Evolutionary conservation across 1,284 basidiomycete species (phyloP), one percentile per base, ranked within the genome.

Genomic region (Tetrapyrgos nigripes): DNA sequence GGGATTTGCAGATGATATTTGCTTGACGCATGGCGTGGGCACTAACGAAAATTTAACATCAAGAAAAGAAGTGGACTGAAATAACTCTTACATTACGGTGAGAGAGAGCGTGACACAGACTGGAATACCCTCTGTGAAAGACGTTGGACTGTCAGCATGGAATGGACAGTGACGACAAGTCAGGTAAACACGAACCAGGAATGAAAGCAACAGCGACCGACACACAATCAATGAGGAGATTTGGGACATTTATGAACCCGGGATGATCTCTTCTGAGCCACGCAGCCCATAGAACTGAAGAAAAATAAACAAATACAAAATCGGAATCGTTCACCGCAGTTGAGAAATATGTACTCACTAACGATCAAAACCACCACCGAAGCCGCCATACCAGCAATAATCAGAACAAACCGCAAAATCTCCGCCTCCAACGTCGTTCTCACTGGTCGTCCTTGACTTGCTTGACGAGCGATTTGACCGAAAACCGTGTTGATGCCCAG

Each of bases 1-100:
- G 62, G 1, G 74, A 76, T 72, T 88, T 88, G 79, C 82, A 84
- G 8, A 88, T 73, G 13, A 89, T 82, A 66, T 85, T 84, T 64
- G 83, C 79, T 58, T 82, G 81, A 59, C 78, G 76, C 51, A 87
- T 76, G 5, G 79, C 79, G 51, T 81, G 73, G 9, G 86, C 86
- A 17, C 78, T 78, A 55, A 57, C 43, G 44, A 26, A 4, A n/a
- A 53, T 37, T 17, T 49, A 50, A 29, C n/a, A n/a, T n/a, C 53
- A 2, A 33, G 19, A 35, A 13, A 14, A 24, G 28, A 17, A 19
- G n/a, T 9, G 4, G 23, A 13, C 43, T 29, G 17, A 3, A 31
- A 13, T 11, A 23, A 21, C 10, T 26, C 62, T 28, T 55, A 64
- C 66, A 67, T 68, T 47, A 78, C 68, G 1, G 82, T 79, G 17